Base-by-base conservation (phyloP, 1,284 basidiomycete genomes). In the Cryptococcus sp. region DNA sequence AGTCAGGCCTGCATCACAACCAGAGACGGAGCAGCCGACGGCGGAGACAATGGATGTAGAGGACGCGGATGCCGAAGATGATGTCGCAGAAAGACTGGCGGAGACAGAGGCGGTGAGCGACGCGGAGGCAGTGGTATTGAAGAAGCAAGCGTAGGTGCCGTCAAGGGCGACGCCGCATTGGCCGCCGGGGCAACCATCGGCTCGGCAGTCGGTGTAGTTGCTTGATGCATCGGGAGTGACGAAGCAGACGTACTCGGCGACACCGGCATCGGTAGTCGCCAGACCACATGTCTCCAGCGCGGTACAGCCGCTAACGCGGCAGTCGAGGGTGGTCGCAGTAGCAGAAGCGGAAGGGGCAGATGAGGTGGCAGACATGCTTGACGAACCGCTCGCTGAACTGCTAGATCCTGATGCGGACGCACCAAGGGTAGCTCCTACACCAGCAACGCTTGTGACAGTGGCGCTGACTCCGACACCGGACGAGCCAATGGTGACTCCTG, bases 191-290 rank as follows among this genome's bases (percentile, higher is more conserved):
- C 48, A 50, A n/a, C 48, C 48, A 19, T 39, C 31, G 6, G 4
- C 19, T 50, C 48, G 23, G 31, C 48, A 50, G 48, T 50, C 48
- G 48, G 48, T 31, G 35, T 20, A 31, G 48, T 17, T 35, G 27
- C 48, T 35, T 3, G 17, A 5, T 3, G 48, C 23, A 31, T 50
- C 27, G 16, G 48, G 48, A 31, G 27, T 50, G 48, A 31, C 17
- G 48, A 27, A 50, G 48, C 48, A 50, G 27, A 50, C 48, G 31
- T 35, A 35, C 31, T 35, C 31, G 31, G 31, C 31, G 8, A 35
- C 31, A 35, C 31, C 31, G 8, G 31, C 31, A 38, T 15, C 20
- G 48, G 48, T 50, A 35, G 31, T 50, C 23, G 23, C 48, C 31
- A 35, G 25, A 15, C 42, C 42, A 45, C 42, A 45, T n/a, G 22